These are phyloP conservation scores for Exophiala sp. DNA, from an alignment of 2,329 filamentous ascomycete species.

Conservation along the genomic window DNA sequence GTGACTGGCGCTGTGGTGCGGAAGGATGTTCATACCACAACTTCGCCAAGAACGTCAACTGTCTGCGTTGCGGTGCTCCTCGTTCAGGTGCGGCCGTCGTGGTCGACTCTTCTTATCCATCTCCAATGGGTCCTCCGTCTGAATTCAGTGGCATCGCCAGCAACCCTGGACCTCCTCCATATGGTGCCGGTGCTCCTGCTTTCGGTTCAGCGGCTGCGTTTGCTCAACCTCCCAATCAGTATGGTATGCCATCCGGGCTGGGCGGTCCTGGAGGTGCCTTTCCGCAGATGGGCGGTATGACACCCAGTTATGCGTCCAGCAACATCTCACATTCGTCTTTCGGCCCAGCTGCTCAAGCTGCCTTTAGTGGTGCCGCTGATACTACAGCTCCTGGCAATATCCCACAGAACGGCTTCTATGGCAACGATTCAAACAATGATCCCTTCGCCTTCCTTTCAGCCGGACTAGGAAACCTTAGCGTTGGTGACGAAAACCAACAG, in stretches of 20 bases:
- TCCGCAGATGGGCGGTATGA: constrained; percentile 55
- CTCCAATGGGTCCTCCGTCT: constrained; percentile 72
- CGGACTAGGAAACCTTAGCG: constrained; percentile 54
- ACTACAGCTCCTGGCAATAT: constrained; percentile 66
- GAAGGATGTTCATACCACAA: constrained; percentile 98
- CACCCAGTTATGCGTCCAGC: constrained; percentile 71
- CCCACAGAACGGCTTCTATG: constrained; percentile 67
- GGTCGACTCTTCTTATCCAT: constrained; percentile 85
- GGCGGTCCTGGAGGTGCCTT: constrained; percentile 74
- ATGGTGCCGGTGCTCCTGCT: constrained; percentile 61
- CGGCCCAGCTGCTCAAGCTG: constrained; percentile 85
- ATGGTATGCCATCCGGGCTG: constrained; percentile 77
- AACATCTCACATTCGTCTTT: constrained; percentile 79
- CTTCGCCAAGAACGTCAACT: constrained; percentile 98
- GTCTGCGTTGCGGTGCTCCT: constrained; percentile 89
- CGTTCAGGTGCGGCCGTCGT: constrained; percentile 90
- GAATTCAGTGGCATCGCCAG: constrained; percentile 81
- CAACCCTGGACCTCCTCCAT: constrained; percentile 70
- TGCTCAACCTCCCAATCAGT: constrained; percentile 70
- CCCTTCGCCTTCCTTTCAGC: constrained; percentile 60
- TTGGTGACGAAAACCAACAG: constrained; percentile 43
- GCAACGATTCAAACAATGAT: constrained; percentile 49
- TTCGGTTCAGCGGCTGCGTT: constrained; percentile 59
- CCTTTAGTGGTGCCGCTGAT: constrained; percentile 83
- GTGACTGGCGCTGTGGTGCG: constrained; percentile 98